Evolutionary conservation across 306 rosid species (phyloP).

Genomic region (Begonia peltatifolia): DNA sequence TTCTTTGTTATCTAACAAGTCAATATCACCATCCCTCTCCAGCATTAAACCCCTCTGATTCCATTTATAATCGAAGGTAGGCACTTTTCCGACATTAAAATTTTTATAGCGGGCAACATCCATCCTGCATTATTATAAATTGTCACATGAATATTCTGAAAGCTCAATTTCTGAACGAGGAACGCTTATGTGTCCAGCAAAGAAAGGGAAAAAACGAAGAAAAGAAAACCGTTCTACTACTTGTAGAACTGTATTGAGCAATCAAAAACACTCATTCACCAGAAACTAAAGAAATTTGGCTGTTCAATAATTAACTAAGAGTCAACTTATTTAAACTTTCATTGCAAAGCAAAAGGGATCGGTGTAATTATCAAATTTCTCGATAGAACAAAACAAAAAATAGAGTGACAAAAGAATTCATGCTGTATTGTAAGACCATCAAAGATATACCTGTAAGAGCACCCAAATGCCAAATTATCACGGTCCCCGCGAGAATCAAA

Average conservation of each 20-base stretch:
- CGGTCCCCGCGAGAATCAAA: slow-evolving; percentile 67
- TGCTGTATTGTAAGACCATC: too few relatives aligned
- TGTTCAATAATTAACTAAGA: not conserved
- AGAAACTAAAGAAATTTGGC: not conserved
- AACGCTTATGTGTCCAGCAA: too few relatives aligned
- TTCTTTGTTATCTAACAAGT: slow-evolving; percentile 49
- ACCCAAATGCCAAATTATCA: slow-evolving; percentile 67
- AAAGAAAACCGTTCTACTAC: too few relatives aligned
- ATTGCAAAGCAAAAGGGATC: too few relatives aligned
- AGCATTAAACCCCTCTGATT: slow-evolving; percentile 25
- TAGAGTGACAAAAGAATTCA: too few relatives aligned
- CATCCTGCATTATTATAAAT: slow-evolving; percentile 47
- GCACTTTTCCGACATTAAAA: slow-evolving; percentile 22
- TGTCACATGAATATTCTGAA: too few relatives aligned
- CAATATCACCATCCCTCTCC: slow-evolving; percentile 69
- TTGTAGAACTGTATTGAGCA: too few relatives aligned
- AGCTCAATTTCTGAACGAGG: too few relatives aligned
- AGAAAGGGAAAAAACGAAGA: too few relatives aligned
- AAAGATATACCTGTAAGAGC: slow-evolving; percentile 44
- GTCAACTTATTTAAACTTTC: too few relatives aligned
- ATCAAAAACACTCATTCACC: not conserved
- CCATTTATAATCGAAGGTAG: slow-evolving; percentile 25
- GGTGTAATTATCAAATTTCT: too few relatives aligned
- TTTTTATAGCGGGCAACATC: slow-evolving; percentile 78
- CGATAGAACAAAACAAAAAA: too few relatives aligned